Conservation (phyloP, 768 basidiomycete species). For the Russula earlei region DNA sequence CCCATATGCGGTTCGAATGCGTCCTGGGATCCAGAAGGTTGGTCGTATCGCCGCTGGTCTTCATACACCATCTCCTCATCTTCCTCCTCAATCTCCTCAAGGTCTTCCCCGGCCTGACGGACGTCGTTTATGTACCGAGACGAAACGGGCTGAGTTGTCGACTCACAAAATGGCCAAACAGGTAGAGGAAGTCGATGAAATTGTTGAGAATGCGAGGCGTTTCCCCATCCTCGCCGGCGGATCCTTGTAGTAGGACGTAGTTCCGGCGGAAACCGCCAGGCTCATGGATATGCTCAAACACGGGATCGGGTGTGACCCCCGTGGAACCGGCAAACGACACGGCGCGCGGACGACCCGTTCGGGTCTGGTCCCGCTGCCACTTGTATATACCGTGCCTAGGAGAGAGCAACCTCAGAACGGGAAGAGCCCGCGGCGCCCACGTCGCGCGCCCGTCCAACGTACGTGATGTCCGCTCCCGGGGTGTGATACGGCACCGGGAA, state of each 20-base stretch:
- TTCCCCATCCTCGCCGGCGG: constrained; percentile 39
- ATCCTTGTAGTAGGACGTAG: constrained; percentile 67
- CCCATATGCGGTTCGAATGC: neutral
- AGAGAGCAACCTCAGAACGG: neutral
- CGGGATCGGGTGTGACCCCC: constrained; percentile 50
- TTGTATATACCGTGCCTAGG: constrained; percentile 86
- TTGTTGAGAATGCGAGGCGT: constrained; percentile 58
- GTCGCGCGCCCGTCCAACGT: constrained; percentile 30
- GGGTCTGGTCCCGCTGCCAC: constrained; percentile 73
- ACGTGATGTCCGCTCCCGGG: constrained; percentile 89
- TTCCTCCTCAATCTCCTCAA: constrained; percentile 58
- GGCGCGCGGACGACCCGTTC: constrained; percentile 53
- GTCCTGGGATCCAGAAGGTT: constrained; percentile 8
- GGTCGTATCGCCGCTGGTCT: constrained; percentile 23
- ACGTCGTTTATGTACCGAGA: constrained; percentile 3
- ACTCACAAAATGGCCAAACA: constrained; percentile 95
- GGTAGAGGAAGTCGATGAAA: constrained; percentile 88
- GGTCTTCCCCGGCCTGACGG: constrained; percentile 74
- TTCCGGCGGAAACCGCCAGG: constrained; percentile 92
- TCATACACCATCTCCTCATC: constrained; percentile 40
- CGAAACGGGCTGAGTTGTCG: neutral
- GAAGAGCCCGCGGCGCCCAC: neutral
- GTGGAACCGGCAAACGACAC: constrained; percentile 57
- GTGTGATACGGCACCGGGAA: constrained; percentile 88
- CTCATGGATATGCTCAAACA: constrained; percentile 87